Evolutionary conservation across 176 grass and related monocot species (phyloP).

Genomic region (Aegilops umbellulata): DNA sequence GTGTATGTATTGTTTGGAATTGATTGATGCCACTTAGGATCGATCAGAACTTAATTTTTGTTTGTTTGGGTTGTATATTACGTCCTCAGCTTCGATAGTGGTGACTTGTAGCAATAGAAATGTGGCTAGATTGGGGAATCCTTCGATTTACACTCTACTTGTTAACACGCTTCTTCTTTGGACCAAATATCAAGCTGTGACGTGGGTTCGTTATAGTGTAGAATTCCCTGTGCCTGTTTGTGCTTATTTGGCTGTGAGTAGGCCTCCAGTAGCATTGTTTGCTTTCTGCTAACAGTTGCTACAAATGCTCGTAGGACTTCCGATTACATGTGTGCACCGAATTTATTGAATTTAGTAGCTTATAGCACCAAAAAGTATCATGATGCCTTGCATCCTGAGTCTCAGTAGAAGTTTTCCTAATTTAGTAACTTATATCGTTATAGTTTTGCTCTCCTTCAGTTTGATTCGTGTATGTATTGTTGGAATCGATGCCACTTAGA

Average conservation of each 20-base stretch:
- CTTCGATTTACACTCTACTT: neutral
- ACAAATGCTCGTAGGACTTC: conserved; percentile 17
- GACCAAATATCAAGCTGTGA: neutral
- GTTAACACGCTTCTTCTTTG: neutral
- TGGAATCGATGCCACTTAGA: neutral
- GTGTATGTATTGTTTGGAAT: neutral
- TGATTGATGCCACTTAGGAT: neutral
- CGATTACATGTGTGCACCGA: neutral
- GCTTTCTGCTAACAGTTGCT: neutral
- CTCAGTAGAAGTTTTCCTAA: too few species aligned
- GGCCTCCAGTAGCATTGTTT: neutral
- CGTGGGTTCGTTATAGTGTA: neutral
- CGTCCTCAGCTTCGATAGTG: neutral
- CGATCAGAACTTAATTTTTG: neutral
- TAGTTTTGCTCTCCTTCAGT: neutral
- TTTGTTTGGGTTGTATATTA: neutral
- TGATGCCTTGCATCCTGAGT: too few species aligned
- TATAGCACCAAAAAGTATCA: too few species aligned
- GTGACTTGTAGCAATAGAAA: neutral
- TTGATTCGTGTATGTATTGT: neutral
- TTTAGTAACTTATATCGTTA: too few species aligned
- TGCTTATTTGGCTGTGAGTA: neutral
- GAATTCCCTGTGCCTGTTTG: neutral
- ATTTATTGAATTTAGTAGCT: too few species aligned
- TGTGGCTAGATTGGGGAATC: neutral